These are phyloP conservation scores for Lasiosphaeria miniovina DNA, from an alignment of 495 filamentous ascomycete genomes.

Conservation along the genomic window DNA sequence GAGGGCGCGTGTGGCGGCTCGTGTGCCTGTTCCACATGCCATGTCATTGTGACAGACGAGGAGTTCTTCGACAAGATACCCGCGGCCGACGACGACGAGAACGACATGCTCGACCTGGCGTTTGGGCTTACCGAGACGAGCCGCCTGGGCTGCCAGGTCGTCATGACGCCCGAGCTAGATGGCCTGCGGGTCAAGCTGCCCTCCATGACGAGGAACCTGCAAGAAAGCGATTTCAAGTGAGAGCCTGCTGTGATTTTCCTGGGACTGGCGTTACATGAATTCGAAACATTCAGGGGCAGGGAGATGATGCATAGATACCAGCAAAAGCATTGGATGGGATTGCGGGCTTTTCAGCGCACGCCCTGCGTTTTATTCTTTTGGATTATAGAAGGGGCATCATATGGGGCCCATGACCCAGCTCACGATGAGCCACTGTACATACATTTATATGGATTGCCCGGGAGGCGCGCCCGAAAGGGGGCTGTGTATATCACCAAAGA, in stretches of 20 bases:
- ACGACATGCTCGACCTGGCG: conserved; percentile 96
- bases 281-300: background rate
- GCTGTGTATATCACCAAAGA: conserved; percentile 10
- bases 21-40: conserved; percentile 96
- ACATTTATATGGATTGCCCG: background rate
- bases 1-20: conserved; percentile 96
- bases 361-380: background rate
- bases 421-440: conserved; percentile 6
- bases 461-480: background rate
- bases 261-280: background rate
- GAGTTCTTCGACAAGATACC: conserved; percentile 87
- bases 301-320: conserved; percentile 13
- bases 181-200: conserved; percentile 81
- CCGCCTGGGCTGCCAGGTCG: conserved; percentile 89
- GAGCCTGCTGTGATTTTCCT: background rate
- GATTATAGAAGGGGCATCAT: background rate
- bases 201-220: conserved; percentile 91
- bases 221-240: conserved; percentile 82
- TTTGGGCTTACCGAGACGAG: conserved; percentile 97
- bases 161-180: conserved; percentile 86
- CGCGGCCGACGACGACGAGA: conserved; percentile 95
- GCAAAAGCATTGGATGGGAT: background rate
- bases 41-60: conserved; percentile 84
- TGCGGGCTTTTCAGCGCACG: background rate
- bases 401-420: background rate